phyloP scores from a whole-genome alignment of 345 rosid genomes.

The Moricandia moricandioides region DNA sequence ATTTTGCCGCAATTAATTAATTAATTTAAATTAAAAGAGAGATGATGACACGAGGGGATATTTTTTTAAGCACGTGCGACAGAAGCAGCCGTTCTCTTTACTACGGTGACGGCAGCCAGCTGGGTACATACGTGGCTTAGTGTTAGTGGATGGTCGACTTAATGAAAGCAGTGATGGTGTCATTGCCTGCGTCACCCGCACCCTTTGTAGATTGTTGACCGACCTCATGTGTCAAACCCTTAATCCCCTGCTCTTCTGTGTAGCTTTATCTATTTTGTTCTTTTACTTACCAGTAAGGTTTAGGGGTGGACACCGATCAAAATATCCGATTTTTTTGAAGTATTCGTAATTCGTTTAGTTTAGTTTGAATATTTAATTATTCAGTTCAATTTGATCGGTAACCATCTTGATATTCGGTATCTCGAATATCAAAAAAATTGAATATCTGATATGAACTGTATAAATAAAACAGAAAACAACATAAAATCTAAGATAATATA shows the following conservation, averaged over 20 bases:
- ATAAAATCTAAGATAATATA: too few relatives aligned
- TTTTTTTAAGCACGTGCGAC: constrained; percentile 34
- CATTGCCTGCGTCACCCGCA: constrained; percentile 38
- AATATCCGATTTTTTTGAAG: too few relatives aligned
- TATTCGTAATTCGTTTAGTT: too few relatives aligned
- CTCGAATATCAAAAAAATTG: too few relatives aligned
- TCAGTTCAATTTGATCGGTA: too few relatives aligned
- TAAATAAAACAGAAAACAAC: too few relatives aligned
- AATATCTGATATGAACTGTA: too few relatives aligned
- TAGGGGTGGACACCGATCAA: too few relatives aligned
- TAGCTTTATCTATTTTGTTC: constrained; percentile 8
- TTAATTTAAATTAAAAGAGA: background rate
- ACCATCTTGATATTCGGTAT: too few relatives aligned
- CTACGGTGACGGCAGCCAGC: constrained; percentile 42
- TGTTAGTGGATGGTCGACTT: constrained; percentile 14
- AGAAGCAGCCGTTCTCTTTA: constrained; percentile 34
- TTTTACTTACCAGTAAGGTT: background rate
- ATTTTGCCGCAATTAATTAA: constrained; percentile 1
- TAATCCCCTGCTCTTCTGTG: constrained; percentile 21
- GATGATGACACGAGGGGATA: constrained; percentile 24
- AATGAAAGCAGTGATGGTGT: constrained; percentile 18
- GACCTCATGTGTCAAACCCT: constrained; percentile 11
- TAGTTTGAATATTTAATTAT: too few relatives aligned
- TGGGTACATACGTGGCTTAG: constrained; percentile 1
- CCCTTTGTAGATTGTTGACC: constrained; percentile 35